These are phyloP conservation scores for Chenopodium album DNA, from an alignment of 148 eudicot species.

Conservation along the genomic window DNA sequence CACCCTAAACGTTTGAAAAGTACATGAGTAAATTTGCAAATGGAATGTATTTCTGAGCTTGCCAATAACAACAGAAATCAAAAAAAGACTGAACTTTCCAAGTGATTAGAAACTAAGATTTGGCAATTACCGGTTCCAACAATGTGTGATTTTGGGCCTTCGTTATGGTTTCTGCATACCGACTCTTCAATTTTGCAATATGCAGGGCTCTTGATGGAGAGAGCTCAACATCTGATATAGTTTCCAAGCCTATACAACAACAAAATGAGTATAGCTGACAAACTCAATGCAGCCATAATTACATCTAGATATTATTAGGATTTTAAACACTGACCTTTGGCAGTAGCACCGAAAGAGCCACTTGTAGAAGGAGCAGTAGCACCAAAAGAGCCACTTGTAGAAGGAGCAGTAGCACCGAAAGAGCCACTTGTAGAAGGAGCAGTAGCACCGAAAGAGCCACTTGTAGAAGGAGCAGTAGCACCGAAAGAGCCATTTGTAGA, in stretches of 20 bases:
- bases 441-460: too few species aligned
- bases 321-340: constrained; percentile 39
- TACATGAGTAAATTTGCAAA: not conserved
- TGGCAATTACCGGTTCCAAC: constrained; percentile 40
- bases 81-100: not conserved
- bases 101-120: not conserved
- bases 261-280: not conserved
- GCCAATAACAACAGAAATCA: not conserved
- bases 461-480: constrained; percentile 4
- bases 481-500: constrained; percentile 23
- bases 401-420: constrained; percentile 11
- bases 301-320: not conserved
- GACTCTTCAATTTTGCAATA: constrained; percentile 72
- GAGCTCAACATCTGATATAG: constrained; percentile 39
- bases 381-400: too few species aligned
- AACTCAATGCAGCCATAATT: not conserved
- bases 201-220: constrained; percentile 75
- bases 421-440: constrained; percentile 24
- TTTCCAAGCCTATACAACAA: constrained; percentile 38
- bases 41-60: not conserved
- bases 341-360: constrained; percentile 21
- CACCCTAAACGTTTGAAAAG: constrained; percentile 34
- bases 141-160: constrained; percentile 62
- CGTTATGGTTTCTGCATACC: constrained; percentile 73
- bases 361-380: constrained; percentile 18